Evolutionary conservation across 2,329 filamentous ascomycete species (phyloP).

Genomic region (Aspergillus caelatus): DNA sequence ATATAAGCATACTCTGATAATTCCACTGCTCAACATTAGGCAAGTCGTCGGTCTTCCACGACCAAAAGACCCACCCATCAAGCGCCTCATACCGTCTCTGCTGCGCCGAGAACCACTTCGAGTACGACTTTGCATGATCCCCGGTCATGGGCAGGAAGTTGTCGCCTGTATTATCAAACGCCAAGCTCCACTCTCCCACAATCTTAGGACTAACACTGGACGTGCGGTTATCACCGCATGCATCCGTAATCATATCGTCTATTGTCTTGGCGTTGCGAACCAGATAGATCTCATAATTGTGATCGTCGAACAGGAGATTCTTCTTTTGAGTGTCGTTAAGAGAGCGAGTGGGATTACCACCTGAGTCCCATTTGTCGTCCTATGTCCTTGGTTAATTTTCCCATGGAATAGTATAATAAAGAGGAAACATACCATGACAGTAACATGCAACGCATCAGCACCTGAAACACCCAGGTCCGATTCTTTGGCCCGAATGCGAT

Average conservation of each 20-base stretch:
- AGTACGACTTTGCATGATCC: neutral
- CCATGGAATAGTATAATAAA: too few relatives aligned
- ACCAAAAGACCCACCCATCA: neutral
- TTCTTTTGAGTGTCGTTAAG: neutral
- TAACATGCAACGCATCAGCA: neutral
- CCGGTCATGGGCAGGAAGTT: neutral
- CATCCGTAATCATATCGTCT: neutral
- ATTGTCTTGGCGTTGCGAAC: neutral
- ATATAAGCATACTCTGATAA: neutral
- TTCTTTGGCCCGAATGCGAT: neutral
- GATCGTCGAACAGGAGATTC: neutral
- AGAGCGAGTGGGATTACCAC: neutral
- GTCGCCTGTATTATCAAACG: neutral
- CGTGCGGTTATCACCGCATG: neutral
- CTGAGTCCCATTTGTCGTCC: neutral
- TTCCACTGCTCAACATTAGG: neutral
- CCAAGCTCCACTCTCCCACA: neutral
- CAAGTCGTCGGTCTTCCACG: neutral
- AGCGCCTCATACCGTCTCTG: neutral
- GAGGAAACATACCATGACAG: neutral
- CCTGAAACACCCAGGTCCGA: neutral
- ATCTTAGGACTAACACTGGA: neutral
- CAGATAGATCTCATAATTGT: neutral
- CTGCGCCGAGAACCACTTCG: neutral
- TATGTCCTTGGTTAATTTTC: neutral